phyloP scores from a whole-genome alignment of 2,329 filamentous ascomycete genomes.

The Calonectria fujianensis region DNA sequence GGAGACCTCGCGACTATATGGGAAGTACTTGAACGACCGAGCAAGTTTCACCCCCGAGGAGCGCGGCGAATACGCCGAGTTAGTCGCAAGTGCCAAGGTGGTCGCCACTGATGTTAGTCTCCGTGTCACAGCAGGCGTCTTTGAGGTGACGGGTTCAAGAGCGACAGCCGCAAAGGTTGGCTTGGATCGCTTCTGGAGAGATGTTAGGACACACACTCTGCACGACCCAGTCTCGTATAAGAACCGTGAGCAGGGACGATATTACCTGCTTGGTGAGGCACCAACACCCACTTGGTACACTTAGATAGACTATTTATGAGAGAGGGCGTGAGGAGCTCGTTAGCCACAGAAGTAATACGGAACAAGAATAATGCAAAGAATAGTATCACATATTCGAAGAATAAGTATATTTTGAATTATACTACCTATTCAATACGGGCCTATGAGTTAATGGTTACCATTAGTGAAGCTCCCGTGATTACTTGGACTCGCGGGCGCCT shows the following conservation, averaged over 20 bases:
- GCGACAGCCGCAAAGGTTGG: constrained; percentile 75
- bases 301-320: constrained; percentile 50
- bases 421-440: too few relatives aligned
- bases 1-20: constrained; percentile 69
- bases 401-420: not conserved
- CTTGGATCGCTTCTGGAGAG: constrained; percentile 79
- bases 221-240: constrained; percentile 82
- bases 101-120: constrained; percentile 77
- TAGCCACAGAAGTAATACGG: not conserved
- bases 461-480: not conserved
- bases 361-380: not conserved
- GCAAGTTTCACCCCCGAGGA: constrained; percentile 68
- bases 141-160: constrained; percentile 78
- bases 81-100: constrained; percentile 78
- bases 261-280: constrained; percentile 72
- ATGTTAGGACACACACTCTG: constrained; percentile 79
- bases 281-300: constrained; percentile 79
- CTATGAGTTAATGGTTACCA: not conserved
- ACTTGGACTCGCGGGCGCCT: not conserved
- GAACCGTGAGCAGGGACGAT: constrained; percentile 77
- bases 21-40: constrained; percentile 61
- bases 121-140: constrained; percentile 75
- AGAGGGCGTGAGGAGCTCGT: not conserved
- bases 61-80: constrained; percentile 77
- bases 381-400: not conserved